Conservation (phyloP, 148 eudicot species). For the Fagopyrum tataricum region DNA sequence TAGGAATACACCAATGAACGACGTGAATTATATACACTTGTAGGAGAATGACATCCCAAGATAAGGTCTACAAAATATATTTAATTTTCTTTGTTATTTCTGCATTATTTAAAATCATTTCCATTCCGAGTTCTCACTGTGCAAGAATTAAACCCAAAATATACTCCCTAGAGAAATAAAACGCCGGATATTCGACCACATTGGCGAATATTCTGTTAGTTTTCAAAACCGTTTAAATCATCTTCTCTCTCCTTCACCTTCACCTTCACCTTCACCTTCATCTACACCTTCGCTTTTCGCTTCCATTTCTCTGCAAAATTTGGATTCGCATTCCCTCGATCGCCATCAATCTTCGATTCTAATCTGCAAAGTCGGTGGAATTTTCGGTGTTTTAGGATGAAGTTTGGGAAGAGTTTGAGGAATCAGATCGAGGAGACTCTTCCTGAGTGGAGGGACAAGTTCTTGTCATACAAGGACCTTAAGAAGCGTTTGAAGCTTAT, state of each 20-base stretch:
- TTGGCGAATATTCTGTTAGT: conserved; percentile 5
- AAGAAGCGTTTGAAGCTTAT: conserved; percentile 55
- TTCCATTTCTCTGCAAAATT: not conserved
- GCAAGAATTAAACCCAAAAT: conserved; percentile 10
- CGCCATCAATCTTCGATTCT: not conserved
- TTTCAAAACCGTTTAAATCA: conserved; percentile 10
- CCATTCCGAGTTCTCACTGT: not conserved
- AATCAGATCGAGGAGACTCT: conserved; percentile 43
- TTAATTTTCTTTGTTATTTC: too few species aligned
- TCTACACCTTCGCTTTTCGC: not conserved
- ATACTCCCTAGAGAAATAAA: conserved; percentile 2
- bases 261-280: not conserved
- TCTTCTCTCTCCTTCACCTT: conserved; percentile 6
- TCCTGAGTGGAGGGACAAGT: conserved; percentile 78
- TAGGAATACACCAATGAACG: too few species aligned
- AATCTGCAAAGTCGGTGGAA: not conserved
- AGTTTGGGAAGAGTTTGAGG: conserved; percentile 55
- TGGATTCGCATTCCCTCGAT: not conserved
- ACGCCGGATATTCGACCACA: not conserved
- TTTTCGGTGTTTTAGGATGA: conserved; percentile 25
- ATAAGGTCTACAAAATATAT: too few species aligned
- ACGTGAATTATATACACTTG: too few species aligned
- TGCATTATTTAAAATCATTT: not conserved
- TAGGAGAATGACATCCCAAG: too few species aligned
- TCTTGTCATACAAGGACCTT: conserved; percentile 59